Evolutionary conservation across 2,329 filamentous ascomycete species (phyloP).

Genomic region (Fusarium floridanum): DNA sequence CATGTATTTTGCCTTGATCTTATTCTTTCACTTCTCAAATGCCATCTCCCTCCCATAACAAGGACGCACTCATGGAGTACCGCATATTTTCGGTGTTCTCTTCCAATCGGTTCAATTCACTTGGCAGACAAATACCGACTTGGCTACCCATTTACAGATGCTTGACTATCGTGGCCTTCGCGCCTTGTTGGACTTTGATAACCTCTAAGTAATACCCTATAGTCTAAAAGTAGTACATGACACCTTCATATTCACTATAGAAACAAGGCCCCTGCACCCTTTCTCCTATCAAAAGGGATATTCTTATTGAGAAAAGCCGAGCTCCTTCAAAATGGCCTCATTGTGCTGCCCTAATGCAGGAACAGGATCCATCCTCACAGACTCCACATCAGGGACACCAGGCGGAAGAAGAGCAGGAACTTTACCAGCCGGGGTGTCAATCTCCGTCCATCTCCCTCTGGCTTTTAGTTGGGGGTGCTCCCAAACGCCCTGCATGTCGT

Average conservation of each 20-base stretch:
- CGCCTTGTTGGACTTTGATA: background rate
- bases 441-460: conserved; percentile 63
- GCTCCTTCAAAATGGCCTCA: background rate
- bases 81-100: background rate
- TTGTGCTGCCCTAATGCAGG: conserved; percentile 63
- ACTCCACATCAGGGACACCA: conserved; percentile 49
- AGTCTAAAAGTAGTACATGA: background rate
- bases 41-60: no score
- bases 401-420: conserved; percentile 65
- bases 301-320: background rate
- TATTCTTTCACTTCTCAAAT: no score
- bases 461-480: conserved; percentile 65
- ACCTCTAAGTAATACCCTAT: background rate
- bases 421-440: conserved; percentile 60
- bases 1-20: no score
- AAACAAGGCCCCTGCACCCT: background rate
- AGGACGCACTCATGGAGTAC: no score
- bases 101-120: background rate
- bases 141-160: background rate
- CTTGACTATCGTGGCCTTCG: background rate
- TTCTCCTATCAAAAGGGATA: background rate
- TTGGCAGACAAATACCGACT: background rate
- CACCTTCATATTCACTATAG: background rate
- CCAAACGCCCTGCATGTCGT: conserved; percentile 68
- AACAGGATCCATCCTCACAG: conserved; percentile 58